Base-by-base conservation (phyloP, 2,329 filamentous ascomycete genomes). In the Clarireedia sp. region DNA sequence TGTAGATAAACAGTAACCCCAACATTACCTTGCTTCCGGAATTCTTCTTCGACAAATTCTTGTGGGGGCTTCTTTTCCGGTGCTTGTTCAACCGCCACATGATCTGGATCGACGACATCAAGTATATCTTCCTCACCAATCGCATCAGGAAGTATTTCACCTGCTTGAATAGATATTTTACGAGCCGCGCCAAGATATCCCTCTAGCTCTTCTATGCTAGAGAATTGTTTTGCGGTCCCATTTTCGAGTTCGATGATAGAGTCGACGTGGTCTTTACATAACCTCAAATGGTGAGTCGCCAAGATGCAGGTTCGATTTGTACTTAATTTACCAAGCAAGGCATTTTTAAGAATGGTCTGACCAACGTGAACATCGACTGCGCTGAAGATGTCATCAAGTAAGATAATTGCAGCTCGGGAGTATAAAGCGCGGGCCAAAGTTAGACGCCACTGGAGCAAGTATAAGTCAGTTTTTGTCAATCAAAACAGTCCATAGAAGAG, bases 341-440 rank as follows among this genome's bases (percentile, higher is more conserved):
- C 89, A 57, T 87, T 78, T 58, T 90, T 85, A 61, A 86, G 89
- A 45, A 91, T 85, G 60, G 90, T 83, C 37, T 85, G 81, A 8
- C 87, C 88, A 40, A 90, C 87, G 64, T 90, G 86, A 4, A 86
- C 84, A 67, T 94, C 89, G 3, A 92, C 80, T 14, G 89, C 63
- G 65, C 83, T 88, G 67, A 94, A 90, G 29, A 91, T 86, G 64
- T 94, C 89, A 67, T 94, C 89, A 65, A 92, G 76, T n/a, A 92
- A 73, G 3, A 94, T 73, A 50, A 90, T 83, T 0, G 85, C 82
- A 0, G 86, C 86, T 16, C 87, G 77, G 2, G 87, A 90, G 69
- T 92, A 92, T 24, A 92, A 75, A 1, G 88, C 87, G 48, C 89
- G 76, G 1, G 88, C 89, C 60, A 94, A 79, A 1, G 86, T 87